Conservation (phyloP, 1,139 yeast species). For the Geotrichum histeridarum region DNA sequence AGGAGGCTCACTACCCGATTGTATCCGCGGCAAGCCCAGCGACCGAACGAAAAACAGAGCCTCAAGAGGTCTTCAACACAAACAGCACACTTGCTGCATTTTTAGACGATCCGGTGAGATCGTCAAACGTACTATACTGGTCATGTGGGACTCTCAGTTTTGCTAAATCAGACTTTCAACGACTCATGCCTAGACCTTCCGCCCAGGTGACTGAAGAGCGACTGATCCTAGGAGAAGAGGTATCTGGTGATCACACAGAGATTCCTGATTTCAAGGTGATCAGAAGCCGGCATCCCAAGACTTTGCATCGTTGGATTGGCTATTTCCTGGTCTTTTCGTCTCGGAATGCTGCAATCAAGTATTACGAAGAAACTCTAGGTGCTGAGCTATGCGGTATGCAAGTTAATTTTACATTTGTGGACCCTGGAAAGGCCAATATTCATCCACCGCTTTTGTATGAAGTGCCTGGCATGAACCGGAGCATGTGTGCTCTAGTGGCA, state of each 20-base stretch:
- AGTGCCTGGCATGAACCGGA: constrained; percentile 30
- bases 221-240: constrained; percentile 4
- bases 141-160: constrained; percentile 32
- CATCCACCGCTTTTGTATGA: constrained; percentile 30
- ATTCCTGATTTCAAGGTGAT: constrained; percentile 30
- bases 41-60: neutral
- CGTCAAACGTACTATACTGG: constrained; percentile 34
- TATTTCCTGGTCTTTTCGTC: constrained; percentile 51
- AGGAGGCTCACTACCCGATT: neutral
- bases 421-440: constrained; percentile 28
- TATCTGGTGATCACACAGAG: constrained; percentile 10
- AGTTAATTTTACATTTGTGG: constrained; percentile 45
- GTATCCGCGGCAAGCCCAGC: neutral
- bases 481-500: constrained; percentile 36
- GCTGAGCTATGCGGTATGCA: constrained; percentile 50
- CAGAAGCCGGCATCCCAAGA: constrained; percentile 47
- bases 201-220: neutral
- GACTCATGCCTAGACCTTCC: constrained; percentile 24
- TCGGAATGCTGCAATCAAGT: constrained; percentile 48
- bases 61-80: neutral
- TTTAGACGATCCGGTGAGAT: constrained; percentile 10
- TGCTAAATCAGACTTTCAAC: constrained; percentile 32
- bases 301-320: constrained; percentile 44
- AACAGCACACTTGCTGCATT: neutral
- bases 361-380: constrained; percentile 46